These are phyloP conservation scores for Septoria linicola DNA, from an alignment of 2,329 filamentous ascomycete genomes.

Conservation along the genomic window DNA sequence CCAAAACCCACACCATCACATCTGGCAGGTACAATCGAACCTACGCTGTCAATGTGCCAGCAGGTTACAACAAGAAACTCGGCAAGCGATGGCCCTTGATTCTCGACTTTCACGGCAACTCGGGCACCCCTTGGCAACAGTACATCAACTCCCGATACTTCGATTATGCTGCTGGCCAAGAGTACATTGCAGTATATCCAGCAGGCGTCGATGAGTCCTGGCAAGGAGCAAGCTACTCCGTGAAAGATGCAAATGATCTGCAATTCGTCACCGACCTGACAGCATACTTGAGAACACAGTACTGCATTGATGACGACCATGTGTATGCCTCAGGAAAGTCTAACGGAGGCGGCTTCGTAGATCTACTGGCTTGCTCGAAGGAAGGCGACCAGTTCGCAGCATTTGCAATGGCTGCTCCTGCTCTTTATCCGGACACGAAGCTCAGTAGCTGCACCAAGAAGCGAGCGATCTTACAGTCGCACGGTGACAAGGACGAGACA, in stretches of 20 bases:
- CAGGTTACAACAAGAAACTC: constrained; percentile 25
- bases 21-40: constrained; percentile 25
- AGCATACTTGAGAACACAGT: constrained; percentile 40
- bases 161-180: constrained; percentile 44
- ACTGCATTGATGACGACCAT: constrained; percentile 48
- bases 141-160: constrained; percentile 49
- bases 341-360: constrained; percentile 54
- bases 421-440: constrained; percentile 43
- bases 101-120: constrained; percentile 50
- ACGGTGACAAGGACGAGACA: constrained; percentile 44
- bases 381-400: constrained; percentile 49
- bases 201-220: constrained; percentile 42
- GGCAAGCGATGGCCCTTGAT: constrained; percentile 39
- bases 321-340: constrained; percentile 54
- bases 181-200: constrained; percentile 50
- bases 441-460: constrained; percentile 31
- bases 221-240: constrained; percentile 45
- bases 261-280: constrained; percentile 48
- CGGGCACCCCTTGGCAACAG: constrained; percentile 40
- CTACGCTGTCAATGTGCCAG: constrained; percentile 31
- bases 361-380: constrained; percentile 48
- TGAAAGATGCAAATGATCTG: constrained; percentile 43
- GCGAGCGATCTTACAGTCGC: constrained; percentile 46
- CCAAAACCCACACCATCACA: constrained; percentile 19
- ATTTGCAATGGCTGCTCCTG: constrained; percentile 51